A percentile compares a stretch with the other conserved stretches of the same genome.
phyloP scores from a whole-genome alignment of 23 red algal species.

The Cyanidioschyzon merolae region DNA sequence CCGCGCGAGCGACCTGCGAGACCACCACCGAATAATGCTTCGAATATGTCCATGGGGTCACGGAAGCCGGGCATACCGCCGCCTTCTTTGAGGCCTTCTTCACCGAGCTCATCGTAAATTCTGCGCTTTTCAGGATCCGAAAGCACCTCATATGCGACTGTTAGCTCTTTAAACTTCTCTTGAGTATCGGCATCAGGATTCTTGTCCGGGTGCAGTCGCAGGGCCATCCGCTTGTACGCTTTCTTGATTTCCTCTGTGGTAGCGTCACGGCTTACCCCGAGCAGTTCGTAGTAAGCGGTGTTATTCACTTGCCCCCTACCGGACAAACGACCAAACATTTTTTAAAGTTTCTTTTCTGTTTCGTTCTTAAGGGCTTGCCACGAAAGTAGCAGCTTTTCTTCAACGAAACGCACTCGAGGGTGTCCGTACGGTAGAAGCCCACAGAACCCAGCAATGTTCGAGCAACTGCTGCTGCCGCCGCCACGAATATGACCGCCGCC shows the following conservation, averaged over 20 bases:
- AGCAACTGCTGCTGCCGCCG: too few relatives aligned
- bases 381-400: too few relatives aligned
- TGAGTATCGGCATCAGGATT: conserved; percentile 49
- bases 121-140: conserved; percentile 86
- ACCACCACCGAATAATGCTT: conserved; percentile 86
- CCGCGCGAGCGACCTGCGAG: conserved; percentile 32
- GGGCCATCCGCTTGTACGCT: conserved; percentile 54
- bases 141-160: conserved; percentile 75
- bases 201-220: conserved; percentile 79
- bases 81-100: conserved; percentile 83
- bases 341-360: background rate
- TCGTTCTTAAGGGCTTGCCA: too few relatives aligned
- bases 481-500: too few relatives aligned
- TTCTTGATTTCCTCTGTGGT: conserved; percentile 46
- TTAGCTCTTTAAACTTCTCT: conserved; percentile 92
- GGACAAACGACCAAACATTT: background rate
- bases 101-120: conserved; percentile 86
- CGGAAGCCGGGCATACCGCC: conserved; percentile 34
- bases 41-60: conserved; percentile 83
- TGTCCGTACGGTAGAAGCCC: too few relatives aligned
- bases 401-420: too few relatives aligned
- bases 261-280: conserved; percentile 39
- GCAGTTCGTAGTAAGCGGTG: conserved; percentile 52
- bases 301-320: conserved; percentile 16
- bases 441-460: too few relatives aligned